Percentiles rank a stretch among this genome's conserved stretches.
Evolutionary conservation across 2,329 filamentous ascomycete species (phyloP).

Genomic region (Pseudogymnoascus sp.): DNA sequence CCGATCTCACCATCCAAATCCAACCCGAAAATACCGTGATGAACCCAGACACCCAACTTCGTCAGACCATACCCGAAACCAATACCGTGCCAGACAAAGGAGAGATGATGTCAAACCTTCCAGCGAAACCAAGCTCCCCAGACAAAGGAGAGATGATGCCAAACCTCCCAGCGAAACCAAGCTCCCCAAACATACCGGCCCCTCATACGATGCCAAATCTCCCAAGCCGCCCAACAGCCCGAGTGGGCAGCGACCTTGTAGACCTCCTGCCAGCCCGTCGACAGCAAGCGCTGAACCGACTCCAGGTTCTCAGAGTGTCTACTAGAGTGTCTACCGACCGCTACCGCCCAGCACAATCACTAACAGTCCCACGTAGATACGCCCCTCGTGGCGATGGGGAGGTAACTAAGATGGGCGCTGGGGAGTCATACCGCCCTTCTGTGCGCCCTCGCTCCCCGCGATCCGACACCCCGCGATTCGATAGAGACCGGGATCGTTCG

Average conservation of each 20-base stretch:
- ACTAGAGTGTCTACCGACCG: not conserved
- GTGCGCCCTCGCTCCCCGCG: constrained; percentile 22
- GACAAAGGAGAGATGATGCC: not conserved
- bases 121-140: not conserved
- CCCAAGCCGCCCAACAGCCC: not conserved
- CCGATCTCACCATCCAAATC: not conserved
- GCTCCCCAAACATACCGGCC: not conserved
- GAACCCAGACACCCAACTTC: not conserved
- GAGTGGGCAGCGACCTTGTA: not conserved
- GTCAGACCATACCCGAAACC: not conserved
- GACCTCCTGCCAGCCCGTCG: not conserved
- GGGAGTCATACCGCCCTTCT: constrained; percentile 27
- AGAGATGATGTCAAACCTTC: not conserved
- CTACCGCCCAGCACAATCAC: not conserved
- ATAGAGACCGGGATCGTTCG: constrained; percentile 16
- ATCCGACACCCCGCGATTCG: constrained; percentile 21
- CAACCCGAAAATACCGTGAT: not conserved
- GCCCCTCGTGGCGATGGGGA: constrained; percentile 25
- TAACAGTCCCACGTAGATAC: constrained; percentile 13
- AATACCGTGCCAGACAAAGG: not conserved
- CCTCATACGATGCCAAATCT: not conserved
- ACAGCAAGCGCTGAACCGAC: not conserved
- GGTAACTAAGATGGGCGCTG: constrained; percentile 26
- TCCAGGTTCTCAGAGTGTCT: not conserved
- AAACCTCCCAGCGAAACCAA: not conserved